Percentiles rank a stretch among this genome's conserved stretches.
Evolutionary conservation across 805 yeast genomes (phyloP).

Genomic region (Aciculoconidium aculeatum): DNA sequence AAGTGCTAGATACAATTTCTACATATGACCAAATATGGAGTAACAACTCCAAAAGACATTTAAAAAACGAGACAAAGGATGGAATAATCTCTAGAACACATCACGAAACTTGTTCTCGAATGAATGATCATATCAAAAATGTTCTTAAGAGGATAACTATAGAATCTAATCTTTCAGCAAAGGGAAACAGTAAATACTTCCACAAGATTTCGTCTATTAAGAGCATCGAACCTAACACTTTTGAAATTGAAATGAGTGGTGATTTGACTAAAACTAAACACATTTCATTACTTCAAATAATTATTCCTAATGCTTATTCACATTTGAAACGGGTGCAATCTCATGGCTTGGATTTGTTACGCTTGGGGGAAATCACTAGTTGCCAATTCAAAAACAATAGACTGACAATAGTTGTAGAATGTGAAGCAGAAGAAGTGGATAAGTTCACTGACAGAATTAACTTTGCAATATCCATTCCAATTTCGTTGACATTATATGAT

Average conservation of each 20-base stretch:
- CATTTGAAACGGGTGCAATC: slow-evolving; percentile 14
- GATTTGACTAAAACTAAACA: slow-evolving; percentile 1
- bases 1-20: too few relatives aligned
- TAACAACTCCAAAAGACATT: too few relatives aligned
- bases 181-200: slow-evolving; percentile 28
- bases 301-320: slow-evolving; percentile 21
- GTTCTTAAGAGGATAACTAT: too few relatives aligned
- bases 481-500: too few relatives aligned
- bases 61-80: too few relatives aligned
- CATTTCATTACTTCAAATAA: slow-evolving; percentile 18
- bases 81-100: too few relatives aligned
- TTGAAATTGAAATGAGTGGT: slow-evolving; percentile 2
- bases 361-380: slow-evolving; percentile 9
- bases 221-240: slow-evolving; percentile 3
- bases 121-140: too few relatives aligned
- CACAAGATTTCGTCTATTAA: slow-evolving; percentile 10
- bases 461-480: slow-evolving; percentile 5
- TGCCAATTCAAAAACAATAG: slow-evolving; percentile 1
- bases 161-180: slow-evolving; percentile 10
- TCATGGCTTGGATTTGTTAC: slow-evolving; percentile 17
- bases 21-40: too few relatives aligned
- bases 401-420: slow-evolving; percentile 1
- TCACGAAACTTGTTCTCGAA: too few relatives aligned
- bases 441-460: slow-evolving; percentile 8
- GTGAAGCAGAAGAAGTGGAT: slow-evolving; percentile 5